Conservation (phyloP, 768 basidiomycete species). For the Lepiota venenata region DNA sequence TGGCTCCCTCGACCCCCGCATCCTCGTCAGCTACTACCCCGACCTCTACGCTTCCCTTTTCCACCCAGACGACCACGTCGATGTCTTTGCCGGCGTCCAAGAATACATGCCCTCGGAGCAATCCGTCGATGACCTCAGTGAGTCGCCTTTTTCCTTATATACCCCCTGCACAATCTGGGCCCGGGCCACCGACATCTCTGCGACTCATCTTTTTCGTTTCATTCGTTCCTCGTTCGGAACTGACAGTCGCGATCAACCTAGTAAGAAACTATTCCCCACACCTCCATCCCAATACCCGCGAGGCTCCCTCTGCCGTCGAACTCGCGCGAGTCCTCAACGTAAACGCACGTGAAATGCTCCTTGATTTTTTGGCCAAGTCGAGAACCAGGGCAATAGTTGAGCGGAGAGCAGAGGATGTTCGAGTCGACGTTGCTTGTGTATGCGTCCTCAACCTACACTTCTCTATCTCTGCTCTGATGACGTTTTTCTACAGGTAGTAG, state of each 20-base stretch:
- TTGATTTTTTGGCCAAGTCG: conserved; percentile 62
- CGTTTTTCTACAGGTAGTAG: conserved; percentile 54
- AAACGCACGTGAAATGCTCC: conserved; percentile 76
- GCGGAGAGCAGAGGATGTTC: conserved; percentile 20
- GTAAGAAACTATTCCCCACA: conserved; percentile 91
- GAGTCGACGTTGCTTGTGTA: not conserved
- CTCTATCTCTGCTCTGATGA: not conserved
- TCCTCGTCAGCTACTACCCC: conserved; percentile 79
- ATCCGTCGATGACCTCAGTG: conserved; percentile 82
- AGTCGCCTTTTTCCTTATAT: conserved; percentile 40
- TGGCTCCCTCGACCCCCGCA: conserved; percentile 80
- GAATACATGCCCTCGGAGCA: conserved; percentile 66
- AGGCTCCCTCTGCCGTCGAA: conserved; percentile 68
- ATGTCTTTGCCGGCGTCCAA: conserved; percentile 74
- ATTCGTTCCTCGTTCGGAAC: conserved; percentile 40
- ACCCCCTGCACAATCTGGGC: not conserved
- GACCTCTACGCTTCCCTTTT: conserved; percentile 69
- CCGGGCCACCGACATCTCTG: not conserved
- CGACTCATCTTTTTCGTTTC: conserved; percentile 22
- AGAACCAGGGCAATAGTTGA: conserved; percentile 41
- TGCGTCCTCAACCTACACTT: not conserved
- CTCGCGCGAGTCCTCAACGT: conserved; percentile 58
- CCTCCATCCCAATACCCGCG: conserved; percentile 63
- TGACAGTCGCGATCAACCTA: conserved; percentile 86
- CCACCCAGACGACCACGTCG: conserved; percentile 47